These are phyloP conservation scores for Pseudocohnilembus persalinus DNA, from an alignment of 169 alveolate species.

Conservation along the genomic window DNA sequence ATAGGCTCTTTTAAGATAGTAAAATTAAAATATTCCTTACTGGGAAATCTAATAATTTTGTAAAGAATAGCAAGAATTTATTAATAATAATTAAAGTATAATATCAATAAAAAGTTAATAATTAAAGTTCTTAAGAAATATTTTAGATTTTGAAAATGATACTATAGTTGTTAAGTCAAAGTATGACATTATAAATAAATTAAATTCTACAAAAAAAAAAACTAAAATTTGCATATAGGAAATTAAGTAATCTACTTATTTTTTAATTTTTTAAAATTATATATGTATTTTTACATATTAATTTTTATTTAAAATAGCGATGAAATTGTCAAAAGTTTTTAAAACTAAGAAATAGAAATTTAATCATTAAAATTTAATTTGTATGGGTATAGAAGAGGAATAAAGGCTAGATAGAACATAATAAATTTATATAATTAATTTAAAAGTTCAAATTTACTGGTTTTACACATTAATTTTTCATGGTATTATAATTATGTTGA, in stretches of 20 bases:
- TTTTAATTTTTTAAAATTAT: too few relatives aligned
- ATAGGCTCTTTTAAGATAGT: background rate
- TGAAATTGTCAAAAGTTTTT: background rate
- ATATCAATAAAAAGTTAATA: too few relatives aligned
- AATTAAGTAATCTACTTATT: background rate
- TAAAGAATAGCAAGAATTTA: background rate
- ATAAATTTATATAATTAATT: too few relatives aligned
- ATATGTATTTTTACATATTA: too few relatives aligned
- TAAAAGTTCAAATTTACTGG: too few relatives aligned
- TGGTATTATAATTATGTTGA: too few relatives aligned
- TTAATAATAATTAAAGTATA: too few relatives aligned
- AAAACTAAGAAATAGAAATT: background rate
- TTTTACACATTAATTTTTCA: too few relatives aligned
- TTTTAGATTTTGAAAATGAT: too few relatives aligned
- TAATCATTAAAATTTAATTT: too few relatives aligned
- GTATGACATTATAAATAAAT: background rate
- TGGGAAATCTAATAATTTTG: background rate
- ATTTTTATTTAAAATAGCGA: too few relatives aligned
- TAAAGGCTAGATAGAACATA: background rate
- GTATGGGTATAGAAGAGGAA: background rate
- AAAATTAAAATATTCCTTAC: background rate
- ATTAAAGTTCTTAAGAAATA: too few relatives aligned
- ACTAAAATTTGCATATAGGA: background rate
- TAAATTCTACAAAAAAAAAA: background rate
- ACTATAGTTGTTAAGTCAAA: background rate